These are phyloP conservation scores for Scytalidium lignicola DNA, from an alignment of 2,329 filamentous ascomycete genomes.

Conservation along the genomic window DNA sequence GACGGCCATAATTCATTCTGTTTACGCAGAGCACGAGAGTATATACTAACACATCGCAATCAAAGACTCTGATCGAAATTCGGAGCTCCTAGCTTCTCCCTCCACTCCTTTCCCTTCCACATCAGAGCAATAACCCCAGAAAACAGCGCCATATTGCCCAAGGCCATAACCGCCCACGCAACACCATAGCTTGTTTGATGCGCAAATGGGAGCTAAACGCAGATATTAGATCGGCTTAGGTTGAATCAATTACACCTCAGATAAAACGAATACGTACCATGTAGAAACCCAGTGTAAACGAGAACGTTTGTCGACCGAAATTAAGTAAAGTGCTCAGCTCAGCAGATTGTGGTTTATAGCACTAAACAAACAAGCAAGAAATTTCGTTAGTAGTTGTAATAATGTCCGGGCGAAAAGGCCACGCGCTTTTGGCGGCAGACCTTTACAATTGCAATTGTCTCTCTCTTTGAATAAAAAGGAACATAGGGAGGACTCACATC, in stretches of 20 bases:
- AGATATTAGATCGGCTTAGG: background rate
- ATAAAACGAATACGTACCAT: slow-evolving; percentile 5
- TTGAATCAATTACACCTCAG: background rate
- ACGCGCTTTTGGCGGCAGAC: no score
- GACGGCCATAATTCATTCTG: no score
- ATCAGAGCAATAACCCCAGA: slow-evolving; percentile 5
- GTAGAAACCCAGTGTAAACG: slow-evolving; percentile 23
- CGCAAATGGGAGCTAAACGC: background rate
- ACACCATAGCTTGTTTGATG: background rate
- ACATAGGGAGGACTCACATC: background rate
- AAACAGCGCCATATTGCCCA: slow-evolving; percentile 8
- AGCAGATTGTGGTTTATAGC: slow-evolving; percentile 15
- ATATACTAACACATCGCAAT: background rate
- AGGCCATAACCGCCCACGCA: background rate
- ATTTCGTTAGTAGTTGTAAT: no score
- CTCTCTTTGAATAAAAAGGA: no score
- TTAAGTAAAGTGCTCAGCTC: slow-evolving; percentile 22
- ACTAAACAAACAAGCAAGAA: background rate
- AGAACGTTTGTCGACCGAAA: slow-evolving; percentile 21
- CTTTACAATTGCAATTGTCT: no score
- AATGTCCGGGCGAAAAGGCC: no score
- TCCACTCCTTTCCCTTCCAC: slow-evolving; percentile 5
- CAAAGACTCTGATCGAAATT: background rate
- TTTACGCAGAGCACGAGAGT: no score
- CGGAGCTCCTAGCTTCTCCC: slow-evolving; percentile 4